A percentile compares a stretch with the other conserved stretches of the same genome.
phyloP scores from a whole-genome alignment of 1,284 basidiomycete genomes.

The Malassezia equina region DNA sequence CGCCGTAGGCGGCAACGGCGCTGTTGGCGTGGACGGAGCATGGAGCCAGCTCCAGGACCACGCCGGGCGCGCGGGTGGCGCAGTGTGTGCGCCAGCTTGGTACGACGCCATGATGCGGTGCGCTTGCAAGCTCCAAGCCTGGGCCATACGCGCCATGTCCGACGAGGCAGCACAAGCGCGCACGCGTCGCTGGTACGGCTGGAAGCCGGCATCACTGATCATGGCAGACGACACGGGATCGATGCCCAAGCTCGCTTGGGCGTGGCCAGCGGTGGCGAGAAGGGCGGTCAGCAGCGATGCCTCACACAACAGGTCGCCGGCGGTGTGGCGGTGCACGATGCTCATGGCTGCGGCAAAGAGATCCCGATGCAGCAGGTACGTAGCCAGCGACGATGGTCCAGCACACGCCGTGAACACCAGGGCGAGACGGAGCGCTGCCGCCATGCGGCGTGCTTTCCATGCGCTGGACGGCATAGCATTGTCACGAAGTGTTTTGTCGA shows the following conservation, averaged over 20 bases:
- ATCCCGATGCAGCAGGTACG: conserved; percentile 40
- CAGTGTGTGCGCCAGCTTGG: background rate
- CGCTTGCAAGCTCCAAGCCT: conserved; percentile 6
- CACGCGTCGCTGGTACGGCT: conserved; percentile 17
- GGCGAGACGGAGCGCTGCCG: conserved; percentile 26
- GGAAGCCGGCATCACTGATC: conserved; percentile 3
- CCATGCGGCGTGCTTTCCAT: background rate
- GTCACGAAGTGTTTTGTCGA: conserved; percentile 27
- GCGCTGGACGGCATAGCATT: conserved; percentile 11
- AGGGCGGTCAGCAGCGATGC: conserved; percentile 33
- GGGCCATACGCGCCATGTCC: conserved; percentile 9
- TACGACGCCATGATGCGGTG: conserved; percentile 6
- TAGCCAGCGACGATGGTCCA: conserved; percentile 29
- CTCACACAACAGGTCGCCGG: conserved; percentile 24
- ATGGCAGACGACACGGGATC: conserved; percentile 8
- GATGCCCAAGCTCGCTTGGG: background rate
- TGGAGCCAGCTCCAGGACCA: background rate
- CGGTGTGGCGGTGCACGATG: conserved; percentile 18
- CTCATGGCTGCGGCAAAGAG: conserved; percentile 29
- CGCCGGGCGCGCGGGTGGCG: background rate
- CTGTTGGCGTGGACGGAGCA: background rate
- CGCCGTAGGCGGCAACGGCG: background rate
- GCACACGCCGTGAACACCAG: conserved; percentile 31
- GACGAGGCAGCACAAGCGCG: conserved; percentile 5
- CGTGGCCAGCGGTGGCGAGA: conserved; percentile 36